Conservation (phyloP, 108 stramenopile genomes). For the Cyclotella sp. region DNA sequence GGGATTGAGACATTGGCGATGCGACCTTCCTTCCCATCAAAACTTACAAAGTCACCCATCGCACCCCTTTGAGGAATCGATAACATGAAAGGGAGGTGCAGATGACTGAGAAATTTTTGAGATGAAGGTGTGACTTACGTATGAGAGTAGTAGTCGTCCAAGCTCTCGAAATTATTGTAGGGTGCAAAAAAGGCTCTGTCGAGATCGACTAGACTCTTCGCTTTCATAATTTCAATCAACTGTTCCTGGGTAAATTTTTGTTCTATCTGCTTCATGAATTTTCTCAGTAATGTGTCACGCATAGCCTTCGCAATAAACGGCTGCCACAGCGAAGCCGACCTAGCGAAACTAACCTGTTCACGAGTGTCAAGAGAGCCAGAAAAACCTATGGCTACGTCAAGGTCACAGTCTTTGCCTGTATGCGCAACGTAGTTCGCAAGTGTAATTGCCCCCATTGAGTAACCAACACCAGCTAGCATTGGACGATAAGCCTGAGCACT, state of each 20-base stretch:
- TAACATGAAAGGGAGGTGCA: not conserved
- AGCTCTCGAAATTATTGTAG: constrained; percentile 70
- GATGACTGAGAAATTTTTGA: not conserved
- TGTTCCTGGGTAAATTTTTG: constrained; percentile 51
- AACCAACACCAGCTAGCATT: constrained; percentile 71
- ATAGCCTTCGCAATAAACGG: constrained; percentile 79
- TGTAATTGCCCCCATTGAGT: constrained; percentile 86
- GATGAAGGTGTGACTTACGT: constrained; percentile 2
- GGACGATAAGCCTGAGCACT: not conserved
- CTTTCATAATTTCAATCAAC: constrained; percentile 59
- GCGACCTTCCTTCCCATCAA: constrained; percentile 51
- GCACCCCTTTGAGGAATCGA: constrained; percentile 53
- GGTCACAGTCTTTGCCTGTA: constrained; percentile 57
- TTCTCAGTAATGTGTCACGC: constrained; percentile 65
- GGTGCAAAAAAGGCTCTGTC: constrained; percentile 68
- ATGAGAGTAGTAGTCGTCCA: constrained; percentile 70
- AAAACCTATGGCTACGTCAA: constrained; percentile 78
- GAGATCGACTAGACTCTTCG: constrained; percentile 60
- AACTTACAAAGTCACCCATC: constrained; percentile 64
- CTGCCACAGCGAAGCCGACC: constrained; percentile 89
- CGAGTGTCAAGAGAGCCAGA: constrained; percentile 82
- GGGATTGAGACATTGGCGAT: constrained; percentile 73
- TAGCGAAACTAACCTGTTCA: constrained; percentile 56
- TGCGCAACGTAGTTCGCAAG: constrained; percentile 84
- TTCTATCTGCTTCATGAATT: constrained; percentile 62